Base-by-base conservation (phyloP, 2,329 filamentous ascomycete genomes). In the Sporothrix variecibatus region DNA sequence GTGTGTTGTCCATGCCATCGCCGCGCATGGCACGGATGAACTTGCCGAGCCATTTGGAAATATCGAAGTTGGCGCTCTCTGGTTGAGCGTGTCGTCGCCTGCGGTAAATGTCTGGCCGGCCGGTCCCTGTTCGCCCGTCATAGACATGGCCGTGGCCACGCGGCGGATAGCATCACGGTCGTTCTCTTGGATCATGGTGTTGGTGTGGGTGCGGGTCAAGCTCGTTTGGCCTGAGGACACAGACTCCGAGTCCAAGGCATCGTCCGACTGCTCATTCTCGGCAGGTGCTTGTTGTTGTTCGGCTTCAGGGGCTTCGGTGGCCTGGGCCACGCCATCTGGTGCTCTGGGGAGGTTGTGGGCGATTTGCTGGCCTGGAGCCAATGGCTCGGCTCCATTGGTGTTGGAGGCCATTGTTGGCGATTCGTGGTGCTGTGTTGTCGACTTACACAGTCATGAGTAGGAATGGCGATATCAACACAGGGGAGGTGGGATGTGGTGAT, bases 21-120 rank as follows among this genome's bases (percentile, higher is more conserved):
- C 82, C 84, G 49, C 85, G 84, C 67, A 85, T 83, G 73, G 87
- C 81, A 74, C 84, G 84, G 43, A 90, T 86, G 17, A 92, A 81
- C 46, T 87, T 83, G 82, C 87, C 89, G 72, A 88, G 87, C 90
- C 90, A 92, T 3, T 82, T 81, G 34, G 83, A 81, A 15, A 86
- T 82, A 75, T 82, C 85, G 80, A 89, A 89, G 20, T 84, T 83
- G 20, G 81, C 80, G 56, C 83, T 84, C 49, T 80, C 79, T 4
- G 87, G 76, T 88, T 84, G 28, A 88, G 80, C 0, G 82, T 80
- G 8, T 84, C 85, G 20, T 82, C 75, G 20, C 80, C 76, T 69
- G 84, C 83, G 8, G 79, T 79, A 3, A 79, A 80, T 72, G 78
- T 75, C 8, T 81, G 77, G 51, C 89, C 90, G 15, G 87, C 86